These are phyloP conservation scores for Saccharomyces hybrid DNA, from an alignment of 1,139 yeast species.

Conservation along the genomic window DNA sequence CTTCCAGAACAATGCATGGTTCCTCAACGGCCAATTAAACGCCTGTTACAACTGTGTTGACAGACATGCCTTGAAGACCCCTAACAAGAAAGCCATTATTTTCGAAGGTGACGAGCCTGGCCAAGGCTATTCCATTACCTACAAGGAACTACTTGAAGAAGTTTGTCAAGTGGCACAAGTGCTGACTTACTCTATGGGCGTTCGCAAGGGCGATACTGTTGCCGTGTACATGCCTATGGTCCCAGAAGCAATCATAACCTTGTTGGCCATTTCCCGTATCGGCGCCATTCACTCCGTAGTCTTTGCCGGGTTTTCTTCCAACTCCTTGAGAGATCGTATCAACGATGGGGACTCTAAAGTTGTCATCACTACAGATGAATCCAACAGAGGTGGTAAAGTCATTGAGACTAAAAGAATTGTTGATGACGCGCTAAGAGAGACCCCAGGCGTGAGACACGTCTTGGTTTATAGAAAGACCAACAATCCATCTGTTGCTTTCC, in stretches of 20 bases:
- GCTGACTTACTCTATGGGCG: constrained; percentile 52
- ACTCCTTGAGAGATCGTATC: constrained; percentile 69
- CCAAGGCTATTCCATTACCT: constrained; percentile 55
- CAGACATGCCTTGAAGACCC: constrained; percentile 66
- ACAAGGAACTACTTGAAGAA: constrained; percentile 62
- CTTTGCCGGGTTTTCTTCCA: constrained; percentile 76
- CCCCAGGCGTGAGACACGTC: constrained; percentile 63
- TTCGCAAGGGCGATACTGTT: constrained; percentile 74
- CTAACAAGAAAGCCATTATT: constrained; percentile 66
- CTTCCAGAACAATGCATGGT: constrained; percentile 67
- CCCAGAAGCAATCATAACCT: constrained; percentile 68
- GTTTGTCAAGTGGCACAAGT: constrained; percentile 68
- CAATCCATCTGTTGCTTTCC: constrained; percentile 56
- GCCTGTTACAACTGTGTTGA: constrained; percentile 76
- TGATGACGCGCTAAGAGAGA: constrained; percentile 67
- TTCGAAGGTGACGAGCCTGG: constrained; percentile 76
- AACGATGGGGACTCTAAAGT: constrained; percentile 66
- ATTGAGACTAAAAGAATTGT: constrained; percentile 78
- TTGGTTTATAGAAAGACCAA: constrained; percentile 71
- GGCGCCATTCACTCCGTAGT: constrained; percentile 82
- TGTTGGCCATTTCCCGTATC: constrained; percentile 66
- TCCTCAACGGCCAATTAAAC: constrained; percentile 66
- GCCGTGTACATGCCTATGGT: constrained; percentile 85
- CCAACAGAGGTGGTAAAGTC: constrained; percentile 75
- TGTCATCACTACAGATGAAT: constrained; percentile 75